Percentiles rank a stretch among this genome's conserved stretches.
Conservation (phyloP, 164 flowering plant genomes). For the Stephania yunnanensis region DNA sequence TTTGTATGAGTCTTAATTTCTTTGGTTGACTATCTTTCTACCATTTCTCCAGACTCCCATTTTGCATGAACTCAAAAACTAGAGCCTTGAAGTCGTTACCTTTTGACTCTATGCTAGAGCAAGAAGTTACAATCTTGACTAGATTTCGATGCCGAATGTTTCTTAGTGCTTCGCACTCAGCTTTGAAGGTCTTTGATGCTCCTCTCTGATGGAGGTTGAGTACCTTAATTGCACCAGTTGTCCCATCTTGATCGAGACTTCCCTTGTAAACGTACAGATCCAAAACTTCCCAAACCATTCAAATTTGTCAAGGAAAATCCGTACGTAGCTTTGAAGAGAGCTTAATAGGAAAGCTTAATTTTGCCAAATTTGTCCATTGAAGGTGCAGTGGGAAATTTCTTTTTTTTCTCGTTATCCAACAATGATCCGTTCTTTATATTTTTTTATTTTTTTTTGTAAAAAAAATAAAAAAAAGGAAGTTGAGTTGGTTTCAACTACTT, state of each 20-base stretch:
- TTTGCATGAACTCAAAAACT: slow-evolving; percentile 16
- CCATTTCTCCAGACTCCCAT: slow-evolving; percentile 17
- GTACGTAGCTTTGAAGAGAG: slow-evolving; percentile 12
- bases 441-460: too few species aligned
- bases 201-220: slow-evolving; percentile 14
- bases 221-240: slow-evolving; percentile 12
- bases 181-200: slow-evolving; percentile 12
- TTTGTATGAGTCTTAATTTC: slow-evolving; percentile 3
- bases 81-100: slow-evolving; percentile 3
- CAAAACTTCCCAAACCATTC: slow-evolving; percentile 10
- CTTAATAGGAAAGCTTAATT: not conserved
- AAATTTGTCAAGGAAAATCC: slow-evolving; percentile 12
- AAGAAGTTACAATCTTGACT: slow-evolving; percentile 12
- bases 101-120: slow-evolving; percentile 11
- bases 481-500: too few species aligned
- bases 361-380: not conserved
- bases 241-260: not conserved
- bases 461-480: too few species aligned
- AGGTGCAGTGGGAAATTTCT: not conserved
- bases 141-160: slow-evolving; percentile 16
- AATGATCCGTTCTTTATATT: too few species aligned
- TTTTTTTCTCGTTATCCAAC: not conserved
- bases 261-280: slow-evolving; percentile 15
- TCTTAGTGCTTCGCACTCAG: slow-evolving; percentile 16
- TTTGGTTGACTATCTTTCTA: not conserved